phyloP scores from a whole-genome alignment of 192 early-diverging fungal genomes.

The Dissophora globulifera region DNA sequence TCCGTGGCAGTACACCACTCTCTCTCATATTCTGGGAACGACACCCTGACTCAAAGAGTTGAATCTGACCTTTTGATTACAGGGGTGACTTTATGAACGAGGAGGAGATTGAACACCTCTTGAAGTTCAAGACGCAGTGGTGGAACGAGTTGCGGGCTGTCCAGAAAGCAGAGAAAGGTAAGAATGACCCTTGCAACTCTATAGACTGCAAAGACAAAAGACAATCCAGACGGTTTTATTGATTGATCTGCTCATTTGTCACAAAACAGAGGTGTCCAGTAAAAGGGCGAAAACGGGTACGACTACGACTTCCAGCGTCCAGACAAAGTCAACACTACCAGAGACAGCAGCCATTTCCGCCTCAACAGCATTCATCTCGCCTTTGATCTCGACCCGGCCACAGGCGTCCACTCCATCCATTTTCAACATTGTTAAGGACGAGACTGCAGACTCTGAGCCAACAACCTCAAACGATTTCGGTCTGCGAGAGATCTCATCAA shows the following conservation, averaged over 20 bases:
- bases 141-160: constrained; percentile 71
- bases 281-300: constrained; percentile 1
- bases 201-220: no score
- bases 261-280: constrained; percentile 3
- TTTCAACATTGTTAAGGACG: constrained; percentile 47
- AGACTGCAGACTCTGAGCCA: constrained; percentile 5
- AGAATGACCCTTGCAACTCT: no score
- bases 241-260: not conserved
- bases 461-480: constrained; percentile 6
- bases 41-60: no score
- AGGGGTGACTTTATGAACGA: constrained; percentile 85
- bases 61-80: no score
- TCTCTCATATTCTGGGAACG: not conserved
- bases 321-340: no score
- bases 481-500: constrained; percentile 28
- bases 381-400: constrained; percentile 4
- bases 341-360: not conserved
- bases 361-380: constrained; percentile 16
- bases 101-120: constrained; percentile 84
- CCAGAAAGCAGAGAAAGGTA: constrained; percentile 64
- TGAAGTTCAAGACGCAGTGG: constrained; percentile 77
- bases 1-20: no score
- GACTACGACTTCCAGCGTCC: not conserved
- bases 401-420: constrained; percentile 48
- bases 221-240: no score